Base-by-base conservation (phyloP, 2,329 filamentous ascomycete genomes). In the Paecilomyces sp. region DNA sequence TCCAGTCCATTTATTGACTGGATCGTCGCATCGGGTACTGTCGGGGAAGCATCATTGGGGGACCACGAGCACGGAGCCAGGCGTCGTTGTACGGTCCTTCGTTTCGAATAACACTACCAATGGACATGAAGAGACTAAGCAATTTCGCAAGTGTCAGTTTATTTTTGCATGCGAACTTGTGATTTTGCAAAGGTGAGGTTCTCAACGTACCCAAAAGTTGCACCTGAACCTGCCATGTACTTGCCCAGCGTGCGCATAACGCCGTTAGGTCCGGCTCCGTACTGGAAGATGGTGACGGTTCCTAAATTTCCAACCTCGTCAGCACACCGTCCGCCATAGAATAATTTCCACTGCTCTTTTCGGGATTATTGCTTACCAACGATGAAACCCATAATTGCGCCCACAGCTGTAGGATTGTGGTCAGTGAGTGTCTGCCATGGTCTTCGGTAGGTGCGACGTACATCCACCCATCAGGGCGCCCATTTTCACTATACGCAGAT, bases 401-500 rank as follows among this genome's bases (percentile, higher is more conserved):
- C 94, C 63, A 99, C 94, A 77, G 92, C 94, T 97, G 69, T 13
- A 61, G 24, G 60, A 63, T 47, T 41, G 51, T 61, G 36, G 61
- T 60, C 59, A 66, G 33, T 54, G 15, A 53, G 55, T 52, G 58
- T 54, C 36, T 53, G 41, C 8, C 28, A 53, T 33, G 47, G 30
- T 54, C 41, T 56, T 22, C 24, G 57, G 59, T 52, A 58, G 47
- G 33, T 31, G 31, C 8, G 25, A 59, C 92, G 70, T 89, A 97
- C 93, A 95, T 75, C 92, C 91, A 68, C 94, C 94, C 92, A 97
- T 97, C 88, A 99, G 88, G 64, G 90, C 92, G 68, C 94, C 94
- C 92, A 97, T 97, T 83, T 96, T 97, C 76, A 92, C 92, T 96
- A 74, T 68, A 64, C n/a, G 55, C 60, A 50, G 41, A 62, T 30